Percentiles rank a stretch among this genome's conserved stretches.
Evolutionary conservation across 306 rosid species (phyloP).

Genomic region (Begonia fuchsioides): DNA sequence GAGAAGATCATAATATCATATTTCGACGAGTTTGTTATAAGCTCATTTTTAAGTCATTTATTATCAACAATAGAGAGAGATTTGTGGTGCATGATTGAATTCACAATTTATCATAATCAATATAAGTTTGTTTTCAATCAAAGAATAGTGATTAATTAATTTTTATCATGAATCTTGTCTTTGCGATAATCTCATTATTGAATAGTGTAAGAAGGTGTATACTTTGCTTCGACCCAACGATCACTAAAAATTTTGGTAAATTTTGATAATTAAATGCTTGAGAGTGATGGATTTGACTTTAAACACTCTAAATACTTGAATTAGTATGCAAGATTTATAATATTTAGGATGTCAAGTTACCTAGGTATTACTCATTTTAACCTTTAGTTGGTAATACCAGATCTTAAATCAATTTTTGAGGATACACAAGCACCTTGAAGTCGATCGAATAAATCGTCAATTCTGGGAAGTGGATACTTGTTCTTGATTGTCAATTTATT

Average conservation of each 20-base stretch:
- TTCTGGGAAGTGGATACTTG: too few species aligned
- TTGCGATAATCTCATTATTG: neutral
- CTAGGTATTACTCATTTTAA: conserved; percentile 5
- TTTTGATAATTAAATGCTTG: neutral
- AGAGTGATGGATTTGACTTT: conserved; percentile 9
- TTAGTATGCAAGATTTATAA: conserved; percentile 6
- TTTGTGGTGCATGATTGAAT: conserved; percentile 9
- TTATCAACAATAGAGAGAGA: neutral
- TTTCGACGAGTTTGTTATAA: conserved; percentile 7
- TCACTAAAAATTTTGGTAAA: too few species aligned
- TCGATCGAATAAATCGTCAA: too few species aligned
- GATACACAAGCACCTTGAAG: too few species aligned
- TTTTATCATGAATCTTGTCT: neutral
- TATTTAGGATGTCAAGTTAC: conserved; percentile 9
- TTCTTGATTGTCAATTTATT: too few species aligned
- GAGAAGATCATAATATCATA: conserved; percentile 3
- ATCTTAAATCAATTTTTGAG: too few species aligned
- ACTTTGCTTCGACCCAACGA: too few species aligned
- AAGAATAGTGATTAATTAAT: neutral
- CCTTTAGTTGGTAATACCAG: too few species aligned
- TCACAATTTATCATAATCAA: conserved; percentile 4
- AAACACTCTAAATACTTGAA: conserved; percentile 9
- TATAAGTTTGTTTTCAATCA: conserved; percentile 3
- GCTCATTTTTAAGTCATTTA: conserved; percentile 5
- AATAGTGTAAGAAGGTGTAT: conserved; percentile 1